Conservation (phyloP, 352 stramenopile species). For the Phytophthora syringae region DNA sequence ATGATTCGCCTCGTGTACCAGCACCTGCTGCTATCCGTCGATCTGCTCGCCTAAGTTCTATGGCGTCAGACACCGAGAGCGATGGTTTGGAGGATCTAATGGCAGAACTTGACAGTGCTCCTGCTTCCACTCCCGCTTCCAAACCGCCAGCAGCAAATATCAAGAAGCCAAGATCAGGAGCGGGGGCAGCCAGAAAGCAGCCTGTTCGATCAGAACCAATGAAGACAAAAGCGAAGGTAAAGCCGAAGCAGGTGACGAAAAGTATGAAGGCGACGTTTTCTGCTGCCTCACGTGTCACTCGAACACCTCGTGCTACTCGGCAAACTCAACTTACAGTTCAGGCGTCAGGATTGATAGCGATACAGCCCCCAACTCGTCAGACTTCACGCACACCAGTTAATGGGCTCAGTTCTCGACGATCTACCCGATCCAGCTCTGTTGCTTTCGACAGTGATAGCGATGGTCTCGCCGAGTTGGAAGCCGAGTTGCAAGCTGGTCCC, state of each 20-base stretch:
- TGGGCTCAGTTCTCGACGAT: conserved; percentile 25
- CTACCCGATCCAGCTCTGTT: conserved; percentile 30
- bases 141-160: conserved; percentile 1
- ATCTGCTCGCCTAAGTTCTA: conserved; percentile 38
- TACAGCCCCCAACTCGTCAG: conserved; percentile 2
- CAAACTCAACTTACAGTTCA: conserved; percentile 2
- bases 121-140: neutral
- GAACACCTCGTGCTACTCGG: conserved; percentile 5
- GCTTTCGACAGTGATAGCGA: conserved; percentile 57
- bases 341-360: neutral
- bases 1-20: neutral
- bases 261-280: conserved; percentile 6
- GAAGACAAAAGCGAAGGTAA: neutral
- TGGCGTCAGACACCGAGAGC: conserved; percentile 52
- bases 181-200: conserved; percentile 7
- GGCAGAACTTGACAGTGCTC: conserved; percentile 43
- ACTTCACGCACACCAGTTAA: neutral
- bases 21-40: conserved; percentile 3
- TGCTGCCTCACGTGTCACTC: neutral
- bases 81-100: conserved; percentile 59
- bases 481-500: conserved; percentile 29
- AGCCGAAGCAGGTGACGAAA: conserved; percentile 1
- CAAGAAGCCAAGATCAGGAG: conserved; percentile 10
- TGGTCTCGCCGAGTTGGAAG: conserved; percentile 53
- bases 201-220: conserved; percentile 5